Conservation (phyloP, 2,329 filamentous ascomycete species). For the Claviceps sp. region DNA sequence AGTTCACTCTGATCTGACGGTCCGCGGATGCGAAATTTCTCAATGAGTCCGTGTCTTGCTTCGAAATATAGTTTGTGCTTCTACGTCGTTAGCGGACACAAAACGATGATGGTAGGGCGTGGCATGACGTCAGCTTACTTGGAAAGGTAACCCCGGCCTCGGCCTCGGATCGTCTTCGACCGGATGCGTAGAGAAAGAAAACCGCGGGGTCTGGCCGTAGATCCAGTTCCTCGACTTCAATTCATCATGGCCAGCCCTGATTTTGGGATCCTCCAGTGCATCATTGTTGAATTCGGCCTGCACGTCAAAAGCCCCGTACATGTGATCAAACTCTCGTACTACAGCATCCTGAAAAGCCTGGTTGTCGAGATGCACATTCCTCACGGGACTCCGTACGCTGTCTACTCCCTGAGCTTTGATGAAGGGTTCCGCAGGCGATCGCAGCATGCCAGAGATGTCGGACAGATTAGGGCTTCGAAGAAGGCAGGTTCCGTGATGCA, state of each 20-base stretch:
- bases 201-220: constrained; percentile 75
- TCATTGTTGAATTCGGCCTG: constrained; percentile 33
- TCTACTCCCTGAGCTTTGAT: constrained; percentile 78
- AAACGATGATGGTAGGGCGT: neutral
- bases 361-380: constrained; percentile 54
- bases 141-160: constrained; percentile 34
- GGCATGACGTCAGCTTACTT: constrained; percentile 21
- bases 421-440: constrained; percentile 63
- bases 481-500: constrained; percentile 90
- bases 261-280: constrained; percentile 30
- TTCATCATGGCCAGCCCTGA: constrained; percentile 27
- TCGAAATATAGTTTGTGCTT: constrained; percentile 23
- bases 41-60: constrained; percentile 23
- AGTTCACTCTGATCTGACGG: neutral
- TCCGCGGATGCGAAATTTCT: constrained; percentile 18
- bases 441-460: constrained; percentile 55
- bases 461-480: constrained; percentile 62
- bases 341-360: constrained; percentile 41
- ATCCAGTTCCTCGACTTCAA: constrained; percentile 56
- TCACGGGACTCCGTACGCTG: constrained; percentile 74
- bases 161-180: constrained; percentile 44
- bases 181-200: constrained; percentile 53
- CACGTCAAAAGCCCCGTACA: constrained; percentile 43
- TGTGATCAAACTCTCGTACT: constrained; percentile 47
- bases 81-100: neutral